Base-by-base conservation (phyloP, 176 grass and related monocot species). In the Oryza longistaminata region DNA sequence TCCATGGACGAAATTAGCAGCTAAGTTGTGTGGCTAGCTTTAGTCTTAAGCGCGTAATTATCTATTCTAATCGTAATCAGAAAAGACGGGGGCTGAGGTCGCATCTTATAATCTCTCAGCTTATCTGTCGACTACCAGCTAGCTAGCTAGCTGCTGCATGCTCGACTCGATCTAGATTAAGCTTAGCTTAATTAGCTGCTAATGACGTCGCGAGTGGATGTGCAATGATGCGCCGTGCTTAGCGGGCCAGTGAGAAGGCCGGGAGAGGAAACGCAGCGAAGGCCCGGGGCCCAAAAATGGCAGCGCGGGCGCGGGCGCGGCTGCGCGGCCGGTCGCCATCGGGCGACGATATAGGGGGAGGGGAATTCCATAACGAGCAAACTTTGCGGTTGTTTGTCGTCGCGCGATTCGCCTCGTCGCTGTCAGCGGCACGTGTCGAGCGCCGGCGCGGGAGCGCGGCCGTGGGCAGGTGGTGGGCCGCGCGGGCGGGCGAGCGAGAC, bases 361-460 rank as follows among this genome's bases (percentile, higher is more conserved):
- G 55, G 66, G 84, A 86, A 68, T 90, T 83, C 84, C 61, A 50
- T 31, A 74, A 68, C 84, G 74, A 73, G 79, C n/a, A 66, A 66
- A 72, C 73, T 82, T 29, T 73, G 78, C 88, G 35, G 35, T 1
- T 35, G 35, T 1, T 1, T 35, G 84, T 46, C 73, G 55, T 67
- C 67, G 55, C 66, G 53, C 66, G 78, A 85, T 19, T 85, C 71
- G 88, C 83, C 58, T 48, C 29, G 73, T 78, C 79, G 68, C 74
- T 83, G 74, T 87, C 84, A 6, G 45, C 15, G 74, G 74, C 83
- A 74, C 84, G 84, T 87, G 88, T 90, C 74, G 83, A 82, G 26
- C 55, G 24, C 14, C 13, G 46, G 39, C 16, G 77, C 16, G 61
- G 15, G 26, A 31, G 64, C 11, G 2, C 43, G 71, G 5, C 7